phyloP scores from a whole-genome alignment of 768 basidiomycete genomes.

The Chlorophyllum brunneum region DNA sequence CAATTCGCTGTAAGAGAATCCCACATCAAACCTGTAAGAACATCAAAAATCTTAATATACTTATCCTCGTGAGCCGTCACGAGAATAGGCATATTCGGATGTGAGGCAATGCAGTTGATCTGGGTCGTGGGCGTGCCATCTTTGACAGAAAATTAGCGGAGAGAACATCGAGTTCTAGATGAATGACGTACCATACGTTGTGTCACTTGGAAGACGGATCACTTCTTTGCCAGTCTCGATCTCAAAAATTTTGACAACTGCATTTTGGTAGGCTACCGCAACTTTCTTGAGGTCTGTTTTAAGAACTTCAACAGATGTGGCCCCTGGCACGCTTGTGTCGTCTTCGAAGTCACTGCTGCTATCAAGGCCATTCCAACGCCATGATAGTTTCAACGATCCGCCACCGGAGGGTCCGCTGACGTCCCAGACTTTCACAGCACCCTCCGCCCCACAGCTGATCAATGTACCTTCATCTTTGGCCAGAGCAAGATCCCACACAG shows the following conservation, averaged over 20 bases:
- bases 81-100: conserved; percentile 85
- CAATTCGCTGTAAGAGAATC: neutral
- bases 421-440: conserved; percentile 92
- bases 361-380: conserved; percentile 69
- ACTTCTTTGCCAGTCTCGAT: conserved; percentile 84
- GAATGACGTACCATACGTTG: conserved; percentile 47
- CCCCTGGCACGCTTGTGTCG: conserved; percentile 55
- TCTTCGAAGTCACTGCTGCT: conserved; percentile 51
- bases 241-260: conserved; percentile 87
- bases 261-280: conserved; percentile 87
- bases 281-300: conserved; percentile 82
- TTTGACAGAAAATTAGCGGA: conserved; percentile 22
- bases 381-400: conserved; percentile 67
- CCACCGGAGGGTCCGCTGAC: conserved; percentile 64
- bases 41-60: conserved; percentile 86
- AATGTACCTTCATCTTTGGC: conserved; percentile 80
- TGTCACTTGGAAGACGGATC: conserved; percentile 54
- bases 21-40: conserved; percentile 59
- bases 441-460: conserved; percentile 90
- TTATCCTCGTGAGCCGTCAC: conserved; percentile 94
- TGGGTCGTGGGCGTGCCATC: conserved; percentile 77
- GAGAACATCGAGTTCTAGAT: conserved; percentile 4
- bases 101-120: conserved; percentile 83
- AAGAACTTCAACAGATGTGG: conserved; percentile 81
- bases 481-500: conserved; percentile 92